Base-by-base conservation (phyloP, 139 green algal species). In the Tetraselmis striata region DNA sequence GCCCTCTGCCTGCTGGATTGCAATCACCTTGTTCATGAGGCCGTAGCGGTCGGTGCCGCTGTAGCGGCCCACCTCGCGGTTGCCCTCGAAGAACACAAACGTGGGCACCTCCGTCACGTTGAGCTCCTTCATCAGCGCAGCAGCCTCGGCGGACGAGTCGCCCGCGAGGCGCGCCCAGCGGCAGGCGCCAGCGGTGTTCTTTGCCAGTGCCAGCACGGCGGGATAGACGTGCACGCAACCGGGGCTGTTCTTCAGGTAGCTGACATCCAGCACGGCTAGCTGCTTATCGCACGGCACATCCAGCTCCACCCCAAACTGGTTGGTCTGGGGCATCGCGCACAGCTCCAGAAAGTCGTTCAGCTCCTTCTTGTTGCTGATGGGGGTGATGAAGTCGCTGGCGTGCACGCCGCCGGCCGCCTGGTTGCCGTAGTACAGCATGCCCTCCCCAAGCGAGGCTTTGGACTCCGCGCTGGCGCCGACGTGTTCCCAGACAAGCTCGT, bases 201-300 rank as follows among this genome's bases (percentile, higher is more conserved):
- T 84, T 24, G 83, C 80, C 5, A 87, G 78, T 23, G 83, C 81
- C 28, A 87, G n/a, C 26, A 87, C 78, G 27, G 83, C 83, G 28
- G 83, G 83, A 81, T 82, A 87, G 80, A 87, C 84, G 31, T 81
- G 28, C 32, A 87, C 27, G 83, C 83, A 87, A 26, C 59, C 32
- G 27, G 79, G 79, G 29, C 58, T 59, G 45, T 84, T 28, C 45
- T 82, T 81, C 25, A 80, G 29, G 58, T 80, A 28, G 1, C 32
- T 67, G 28, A 83, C 75, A 81, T 87, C 83, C 28, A 87, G 29
- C 27, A 87, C 76, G 24, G 83, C 80, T 27, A 87, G 79, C 59
- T 87, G 80, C 75, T 85, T 85, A 26, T 82, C 77, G 59, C 82
- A 85, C 59, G 59, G 45, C 22, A 85, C 78, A 28, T 83, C n/a